Evolutionary conservation across 140 eudicot genomes (phyloP), one percentile per base, ranked within the genome.

Genomic region (Oenanthe javanica): DNA sequence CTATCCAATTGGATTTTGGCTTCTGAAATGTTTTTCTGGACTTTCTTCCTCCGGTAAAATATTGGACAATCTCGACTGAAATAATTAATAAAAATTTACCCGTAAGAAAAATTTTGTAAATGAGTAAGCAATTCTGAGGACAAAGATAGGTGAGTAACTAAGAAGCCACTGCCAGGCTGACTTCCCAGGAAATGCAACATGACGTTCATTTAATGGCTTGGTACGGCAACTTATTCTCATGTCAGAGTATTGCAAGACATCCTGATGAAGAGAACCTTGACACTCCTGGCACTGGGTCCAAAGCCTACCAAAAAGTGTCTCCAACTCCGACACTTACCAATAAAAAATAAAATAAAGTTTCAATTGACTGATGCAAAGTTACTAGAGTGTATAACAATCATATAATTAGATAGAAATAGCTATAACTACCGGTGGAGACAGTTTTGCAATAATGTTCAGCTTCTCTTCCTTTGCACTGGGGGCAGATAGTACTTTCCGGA

Each of bases 241-340:
- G 57, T n/a, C 16, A 25, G 45, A 27, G 48, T 75, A 21, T n/a
- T 46, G 38, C 46, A 92, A 84, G 77, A 95, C 97, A 83, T 92
- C 99, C 85, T 92, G 99, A 77, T 95, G 99, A 87, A 95, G 97
- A 27, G 99, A 95, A 72, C 97, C 97, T 87, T 95, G 99, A 83
- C 99, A 95, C 85, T 95, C 99, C 83, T 95, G 99, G 86, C 99
- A 95, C 74, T 92, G 99, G 72, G 97, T 95, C 99, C 99, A 95
- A 63, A 95, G 85, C 85, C 88, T 88, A 79, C 99, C 99, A 79
- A 95, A 95, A 67, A 92, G 92, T 81, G 87, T 82, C 91, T 92
- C 99, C 57, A 89, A 81, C 59, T 95, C 97, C 0, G 97, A 90
- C 45, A 95, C 99, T 92, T 83, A 78, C 45, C 9, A 82, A 49